These are phyloP conservation scores for Linnemannia hyalina DNA, from an alignment of 192 early-diverging fungal species.

Conservation along the genomic window DNA sequence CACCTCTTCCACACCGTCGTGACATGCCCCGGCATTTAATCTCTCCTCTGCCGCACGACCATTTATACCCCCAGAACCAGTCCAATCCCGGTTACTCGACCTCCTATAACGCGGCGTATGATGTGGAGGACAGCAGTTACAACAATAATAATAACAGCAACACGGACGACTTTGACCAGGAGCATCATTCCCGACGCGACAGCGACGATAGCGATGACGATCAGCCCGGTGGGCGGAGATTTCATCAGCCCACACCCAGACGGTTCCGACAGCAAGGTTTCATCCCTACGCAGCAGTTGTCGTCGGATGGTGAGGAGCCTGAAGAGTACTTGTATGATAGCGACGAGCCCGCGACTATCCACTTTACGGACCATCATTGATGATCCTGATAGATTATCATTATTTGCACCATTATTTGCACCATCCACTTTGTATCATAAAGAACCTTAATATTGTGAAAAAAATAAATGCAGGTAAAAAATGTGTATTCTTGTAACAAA, in stretches of 20 bases:
- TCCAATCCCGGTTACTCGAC: neutral
- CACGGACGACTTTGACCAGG: constrained; percentile 18
- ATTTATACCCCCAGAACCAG: constrained; percentile 22
- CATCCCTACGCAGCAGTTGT: neutral
- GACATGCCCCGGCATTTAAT: neutral
- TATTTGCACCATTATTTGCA: neutral
- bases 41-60: neutral
- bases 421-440: neutral
- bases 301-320: constrained; percentile 27
- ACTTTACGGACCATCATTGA: constrained; percentile 14
- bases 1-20: neutral
- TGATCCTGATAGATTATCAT: neutral
- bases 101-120: neutral
- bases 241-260: constrained; percentile 23
- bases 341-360: constrained; percentile 45
- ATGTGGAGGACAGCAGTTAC: constrained; percentile 13
- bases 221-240: neutral
- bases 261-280: constrained; percentile 29
- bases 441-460: neutral
- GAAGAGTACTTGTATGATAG: constrained; percentile 55
- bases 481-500: constrained; percentile 31
- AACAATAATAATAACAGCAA: neutral
- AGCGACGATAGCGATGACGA: constrained; percentile 26
- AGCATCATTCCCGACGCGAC: constrained; percentile 26
- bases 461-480: neutral